Conservation (phyloP, 2,329 filamentous ascomycete species). For the Fusarium chuoi region DNA sequence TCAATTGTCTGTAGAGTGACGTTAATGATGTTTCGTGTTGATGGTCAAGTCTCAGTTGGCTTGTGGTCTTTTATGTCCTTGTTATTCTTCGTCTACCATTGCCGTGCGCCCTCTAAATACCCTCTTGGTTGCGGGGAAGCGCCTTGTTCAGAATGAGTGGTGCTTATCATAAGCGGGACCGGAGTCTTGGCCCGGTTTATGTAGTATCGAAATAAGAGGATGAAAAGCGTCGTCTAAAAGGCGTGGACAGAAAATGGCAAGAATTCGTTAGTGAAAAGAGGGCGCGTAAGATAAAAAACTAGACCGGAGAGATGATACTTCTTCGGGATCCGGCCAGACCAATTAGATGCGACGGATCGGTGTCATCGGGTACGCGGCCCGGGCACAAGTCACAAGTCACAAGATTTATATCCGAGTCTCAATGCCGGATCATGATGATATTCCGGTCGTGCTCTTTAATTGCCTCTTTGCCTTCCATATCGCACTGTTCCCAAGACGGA, state of each 20-base stretch:
- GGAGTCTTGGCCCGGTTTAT: background rate
- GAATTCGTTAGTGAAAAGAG: background rate
- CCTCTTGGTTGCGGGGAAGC: conserved; percentile 1
- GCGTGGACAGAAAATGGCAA: background rate
- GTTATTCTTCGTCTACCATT: background rate
- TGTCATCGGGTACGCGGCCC: background rate
- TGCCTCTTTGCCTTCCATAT: background rate
- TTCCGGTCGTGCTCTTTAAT: background rate
- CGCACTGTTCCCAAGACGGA: background rate
- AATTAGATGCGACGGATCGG: fast-evolving
- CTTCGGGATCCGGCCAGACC: background rate
- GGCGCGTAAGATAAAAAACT: background rate
- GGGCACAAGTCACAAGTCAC: too few species aligned
- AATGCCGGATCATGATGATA: background rate
- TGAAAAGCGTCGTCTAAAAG: background rate
- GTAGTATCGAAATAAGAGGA: background rate
- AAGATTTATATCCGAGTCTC: background rate
- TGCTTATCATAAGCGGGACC: conserved; percentile 23
- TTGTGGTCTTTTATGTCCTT: background rate
- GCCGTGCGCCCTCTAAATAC: conserved; percentile 31
- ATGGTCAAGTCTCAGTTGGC: fast-evolving
- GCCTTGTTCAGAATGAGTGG: background rate
- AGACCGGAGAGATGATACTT: background rate
- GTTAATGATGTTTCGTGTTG: background rate
- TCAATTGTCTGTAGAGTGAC: background rate